Evolutionary conservation across 2,329 filamentous ascomycete species (phyloP).

Genomic region (Fusarium proliferatum): DNA sequence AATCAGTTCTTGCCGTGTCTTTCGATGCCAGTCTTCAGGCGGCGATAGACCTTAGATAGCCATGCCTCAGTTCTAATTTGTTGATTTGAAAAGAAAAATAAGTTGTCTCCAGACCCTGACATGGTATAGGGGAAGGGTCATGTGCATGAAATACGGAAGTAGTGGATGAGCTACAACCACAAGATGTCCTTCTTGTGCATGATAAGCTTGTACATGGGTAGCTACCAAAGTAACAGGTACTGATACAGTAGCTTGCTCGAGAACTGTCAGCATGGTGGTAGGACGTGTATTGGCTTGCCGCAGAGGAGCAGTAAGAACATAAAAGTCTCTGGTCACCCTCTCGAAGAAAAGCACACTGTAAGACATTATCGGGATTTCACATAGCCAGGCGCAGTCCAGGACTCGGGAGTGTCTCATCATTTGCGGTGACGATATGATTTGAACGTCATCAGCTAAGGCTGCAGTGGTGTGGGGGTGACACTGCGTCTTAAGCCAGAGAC

Average conservation of each 20-base stretch:
- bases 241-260: neutral
- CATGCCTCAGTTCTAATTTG: neutral
- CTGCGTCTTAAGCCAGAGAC: conserved; percentile 12
- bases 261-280: conserved; percentile 2
- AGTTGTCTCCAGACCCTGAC: neutral
- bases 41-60: neutral
- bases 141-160: conserved; percentile 14
- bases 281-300: neutral
- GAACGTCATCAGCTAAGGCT: conserved; percentile 28
- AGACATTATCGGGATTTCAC: neutral
- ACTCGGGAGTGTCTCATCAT: neutral
- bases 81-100: neutral
- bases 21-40: neutral
- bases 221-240: no score
- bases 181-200: conserved; percentile 6
- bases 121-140: conserved; percentile 15
- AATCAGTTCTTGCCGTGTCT: neutral
- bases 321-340: neutral
- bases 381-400: neutral
- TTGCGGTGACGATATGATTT: neutral
- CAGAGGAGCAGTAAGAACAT: neutral
- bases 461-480: conserved; percentile 19
- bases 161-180: conserved; percentile 19
- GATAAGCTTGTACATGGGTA: neutral
- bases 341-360: neutral